phyloP scores from a whole-genome alignment of 441 rosid species.

The Adansonia rubrostipa region DNA sequence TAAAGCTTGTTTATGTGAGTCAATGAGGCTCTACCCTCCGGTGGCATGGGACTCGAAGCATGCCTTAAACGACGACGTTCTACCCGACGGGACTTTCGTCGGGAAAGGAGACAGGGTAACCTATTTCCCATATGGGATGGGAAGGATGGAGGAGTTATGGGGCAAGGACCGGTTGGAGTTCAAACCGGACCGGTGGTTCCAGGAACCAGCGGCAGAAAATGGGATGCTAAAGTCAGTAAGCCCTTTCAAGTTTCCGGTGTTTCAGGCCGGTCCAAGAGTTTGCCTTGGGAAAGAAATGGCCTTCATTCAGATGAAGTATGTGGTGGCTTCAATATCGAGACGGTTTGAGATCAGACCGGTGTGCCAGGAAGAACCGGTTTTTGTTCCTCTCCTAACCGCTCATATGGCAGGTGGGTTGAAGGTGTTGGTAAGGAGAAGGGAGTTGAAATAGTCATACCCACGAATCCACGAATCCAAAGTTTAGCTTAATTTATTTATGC shows the following conservation, averaged over 20 bases:
- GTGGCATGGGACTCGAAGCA: constrained; percentile 92
- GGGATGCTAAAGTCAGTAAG: constrained; percentile 43
- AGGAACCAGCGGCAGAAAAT: constrained; percentile 27
- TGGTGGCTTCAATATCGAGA: constrained; percentile 52
- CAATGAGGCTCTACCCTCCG: constrained; percentile 86
- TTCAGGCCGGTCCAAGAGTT: constrained; percentile 83
- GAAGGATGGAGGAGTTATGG: constrained; percentile 82
- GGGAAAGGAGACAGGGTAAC: constrained; percentile 74
- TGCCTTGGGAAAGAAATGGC: constrained; percentile 89
- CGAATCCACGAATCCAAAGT: too few species aligned
- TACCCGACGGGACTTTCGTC: constrained; percentile 73
- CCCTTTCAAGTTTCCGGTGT: constrained; percentile 72
- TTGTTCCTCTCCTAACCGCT: constrained; percentile 77
- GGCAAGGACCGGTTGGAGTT: constrained; percentile 64
- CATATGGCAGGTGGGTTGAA: constrained; percentile 84
- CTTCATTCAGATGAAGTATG: constrained; percentile 75
- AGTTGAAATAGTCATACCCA: not conserved
- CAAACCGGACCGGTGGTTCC: constrained; percentile 74
- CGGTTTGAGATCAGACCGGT: constrained; percentile 63
- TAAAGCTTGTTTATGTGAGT: constrained; percentile 76
- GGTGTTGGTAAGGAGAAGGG: constrained; percentile 55
- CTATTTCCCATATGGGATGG: constrained; percentile 85
- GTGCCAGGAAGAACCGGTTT: constrained; percentile 42
- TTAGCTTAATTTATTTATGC: too few species aligned
- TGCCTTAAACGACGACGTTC: constrained; percentile 52